These are phyloP conservation scores for Brassica rapa DNA, from an alignment of 345 rosid species.

Conservation along the genomic window DNA sequence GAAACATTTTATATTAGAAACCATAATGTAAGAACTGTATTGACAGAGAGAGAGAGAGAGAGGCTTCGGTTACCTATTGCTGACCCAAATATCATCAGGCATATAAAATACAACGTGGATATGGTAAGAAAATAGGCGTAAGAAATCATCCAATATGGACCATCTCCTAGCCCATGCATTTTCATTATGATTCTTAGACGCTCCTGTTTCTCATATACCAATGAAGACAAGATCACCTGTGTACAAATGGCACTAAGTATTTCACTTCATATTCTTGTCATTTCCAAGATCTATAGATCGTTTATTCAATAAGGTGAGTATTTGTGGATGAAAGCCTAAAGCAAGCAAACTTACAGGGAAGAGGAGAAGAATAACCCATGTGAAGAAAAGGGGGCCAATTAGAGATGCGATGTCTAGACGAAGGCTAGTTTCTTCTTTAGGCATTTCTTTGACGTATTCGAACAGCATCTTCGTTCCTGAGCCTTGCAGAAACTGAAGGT, in stretches of 20 bases:
- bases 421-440: conserved; percentile 50
- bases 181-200: conserved; percentile 93
- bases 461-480: conserved; percentile 56
- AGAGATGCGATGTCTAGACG: conserved; percentile 71
- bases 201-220: conserved; percentile 87
- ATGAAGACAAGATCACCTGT: conserved; percentile 71
- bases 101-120: conserved; percentile 66
- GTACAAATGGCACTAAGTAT: conserved; percentile 11
- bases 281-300: not conserved
- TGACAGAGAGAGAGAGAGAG: not conserved
- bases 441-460: conserved; percentile 84
- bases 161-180: conserved; percentile 99
- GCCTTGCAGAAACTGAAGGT: conserved; percentile 63
- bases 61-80: conserved; percentile 55
- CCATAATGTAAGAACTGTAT: not conserved
- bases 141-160: conserved; percentile 90
- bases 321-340: conserved; percentile 5
- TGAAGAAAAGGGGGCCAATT: conserved; percentile 84
- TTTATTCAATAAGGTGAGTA: not conserved
- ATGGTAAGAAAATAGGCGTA: conserved; percentile 77
- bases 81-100: conserved; percentile 81
- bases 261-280: conserved; percentile 2
- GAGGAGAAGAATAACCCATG: conserved; percentile 54
- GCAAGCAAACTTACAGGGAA: conserved; percentile 74
- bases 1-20: not conserved